Evolutionary conservation across 2,329 filamentous ascomycete genomes (phyloP).

Genomic region (Penicillium sp.): DNA sequence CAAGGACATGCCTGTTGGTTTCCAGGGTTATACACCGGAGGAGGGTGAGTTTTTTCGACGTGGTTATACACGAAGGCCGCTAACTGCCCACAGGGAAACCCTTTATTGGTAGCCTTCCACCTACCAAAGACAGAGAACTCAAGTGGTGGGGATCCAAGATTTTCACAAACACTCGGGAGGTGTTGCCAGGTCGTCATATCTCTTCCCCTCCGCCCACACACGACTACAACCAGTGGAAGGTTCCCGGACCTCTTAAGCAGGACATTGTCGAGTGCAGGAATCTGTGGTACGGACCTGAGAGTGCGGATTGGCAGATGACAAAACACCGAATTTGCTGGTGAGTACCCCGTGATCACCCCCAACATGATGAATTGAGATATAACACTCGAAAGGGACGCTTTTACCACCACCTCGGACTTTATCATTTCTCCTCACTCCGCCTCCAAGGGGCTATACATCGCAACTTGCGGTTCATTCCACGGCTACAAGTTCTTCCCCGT

Average conservation of each 20-base stretch:
- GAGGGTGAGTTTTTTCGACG: constrained; percentile 21
- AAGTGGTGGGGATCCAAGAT: constrained; percentile 61
- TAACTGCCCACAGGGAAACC: constrained; percentile 41
- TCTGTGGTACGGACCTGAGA: constrained; percentile 56
- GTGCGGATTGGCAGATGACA: constrained; percentile 53
- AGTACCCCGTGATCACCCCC: constrained; percentile 22
- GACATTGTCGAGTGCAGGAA: constrained; percentile 55
- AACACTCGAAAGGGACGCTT: constrained; percentile 53
- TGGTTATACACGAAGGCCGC: neutral
- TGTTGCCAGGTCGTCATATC: constrained; percentile 50
- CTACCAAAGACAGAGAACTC: constrained; percentile 43
- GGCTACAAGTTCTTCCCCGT: constrained; percentile 30
- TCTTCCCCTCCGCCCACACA: constrained; percentile 51
- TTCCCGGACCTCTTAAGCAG: constrained; percentile 51
- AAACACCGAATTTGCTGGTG: constrained; percentile 65
- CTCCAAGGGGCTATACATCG: constrained; percentile 41
- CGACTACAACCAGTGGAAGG: constrained; percentile 61
- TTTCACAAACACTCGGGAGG: constrained; percentile 53
- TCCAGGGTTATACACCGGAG: constrained; percentile 43
- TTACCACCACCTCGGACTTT: constrained; percentile 54
- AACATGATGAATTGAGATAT: neutral
- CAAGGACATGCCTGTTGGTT: constrained; percentile 42
- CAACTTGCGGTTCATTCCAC: constrained; percentile 31
- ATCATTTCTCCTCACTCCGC: constrained; percentile 46
- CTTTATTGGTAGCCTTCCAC: constrained; percentile 56